These are phyloP conservation scores for Aristolochia contorta DNA, from an alignment of 164 flowering plant species.

Conservation along the genomic window DNA sequence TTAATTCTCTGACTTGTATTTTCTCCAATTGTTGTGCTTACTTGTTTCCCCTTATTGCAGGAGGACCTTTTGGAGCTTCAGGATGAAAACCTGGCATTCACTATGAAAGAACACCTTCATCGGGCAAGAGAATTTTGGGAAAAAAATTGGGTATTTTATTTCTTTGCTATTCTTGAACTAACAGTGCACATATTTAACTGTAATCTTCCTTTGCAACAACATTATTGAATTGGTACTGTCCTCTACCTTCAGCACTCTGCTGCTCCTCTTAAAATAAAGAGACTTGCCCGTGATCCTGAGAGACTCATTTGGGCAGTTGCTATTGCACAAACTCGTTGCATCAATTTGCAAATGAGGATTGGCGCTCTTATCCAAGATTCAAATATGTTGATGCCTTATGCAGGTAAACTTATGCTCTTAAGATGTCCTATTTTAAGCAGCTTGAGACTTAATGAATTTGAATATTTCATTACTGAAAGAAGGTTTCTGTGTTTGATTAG, in stretches of 20 bases:
- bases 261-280: conserved; percentile 81
- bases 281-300: conserved; percentile 84
- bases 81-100: conserved; percentile 59
- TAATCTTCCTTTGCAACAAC: conserved; percentile 2
- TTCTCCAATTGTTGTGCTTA: background rate
- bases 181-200: background rate
- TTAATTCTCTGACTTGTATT: background rate
- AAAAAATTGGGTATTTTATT: conserved; percentile 68
- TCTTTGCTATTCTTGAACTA: background rate
- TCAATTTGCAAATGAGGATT: conserved; percentile 59
- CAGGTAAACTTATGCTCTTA: conserved; percentile 39
- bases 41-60: background rate
- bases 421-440: background rate
- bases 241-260: conserved; percentile 52
- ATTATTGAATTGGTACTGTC: conserved; percentile 6
- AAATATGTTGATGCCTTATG: conserved; percentile 89
- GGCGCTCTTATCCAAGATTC: conserved; percentile 83
- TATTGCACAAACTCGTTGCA: conserved; percentile 85
- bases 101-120: conserved; percentile 49
- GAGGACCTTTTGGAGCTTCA: conserved; percentile 74
- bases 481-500: too few relatives aligned
- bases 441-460: background rate
- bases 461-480: too few relatives aligned
- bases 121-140: conserved; percentile 87
- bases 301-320: conserved; percentile 92